A percentile compares a stretch with the other conserved stretches of the same genome.
phyloP scores from a whole-genome alignment of 352 stramenopile genomes.

The Achlya hypogyna region DNA sequence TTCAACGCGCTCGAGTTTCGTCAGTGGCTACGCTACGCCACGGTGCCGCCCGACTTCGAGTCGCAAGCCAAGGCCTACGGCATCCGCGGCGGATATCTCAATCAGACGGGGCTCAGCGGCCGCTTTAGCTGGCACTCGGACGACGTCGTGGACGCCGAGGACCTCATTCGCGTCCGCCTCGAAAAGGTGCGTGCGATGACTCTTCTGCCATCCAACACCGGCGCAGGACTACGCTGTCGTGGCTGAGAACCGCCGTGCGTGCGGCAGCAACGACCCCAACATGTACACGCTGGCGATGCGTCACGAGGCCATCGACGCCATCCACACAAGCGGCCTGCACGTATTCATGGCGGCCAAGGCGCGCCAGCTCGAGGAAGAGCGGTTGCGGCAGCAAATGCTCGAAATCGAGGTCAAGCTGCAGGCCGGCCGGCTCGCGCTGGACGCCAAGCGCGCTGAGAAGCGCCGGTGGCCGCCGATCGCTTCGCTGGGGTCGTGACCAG shows the following conservation, averaged over 20 bases:
- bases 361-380: constrained; percentile 54
- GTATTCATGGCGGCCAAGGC: constrained; percentile 20
- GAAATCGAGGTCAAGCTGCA: constrained; percentile 19
- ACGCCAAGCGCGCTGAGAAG: constrained; percentile 19
- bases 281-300: constrained; percentile 20
- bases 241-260: background rate
- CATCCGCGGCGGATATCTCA: constrained; percentile 41
- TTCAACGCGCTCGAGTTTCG: constrained; percentile 42
- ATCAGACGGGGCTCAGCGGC: constrained; percentile 43
- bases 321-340: constrained; percentile 12
- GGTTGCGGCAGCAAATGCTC: constrained; percentile 38
- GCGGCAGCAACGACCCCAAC: constrained; percentile 18
- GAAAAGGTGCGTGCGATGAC: constrained; percentile 28
- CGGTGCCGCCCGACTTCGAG: constrained; percentile 35
- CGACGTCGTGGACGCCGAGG: constrained; percentile 22
- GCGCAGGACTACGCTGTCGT: constrained; percentile 11
- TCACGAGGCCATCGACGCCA: constrained; percentile 13
- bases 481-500: background rate
- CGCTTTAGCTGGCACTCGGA: constrained; percentile 60
- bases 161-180: constrained; percentile 34
- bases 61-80: constrained; percentile 40
- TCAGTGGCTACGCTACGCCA: constrained; percentile 27
- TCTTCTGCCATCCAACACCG: background rate
- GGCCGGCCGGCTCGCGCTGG: constrained; percentile 7
- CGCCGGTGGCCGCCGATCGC: background rate